Conservation (phyloP, 2,329 filamentous ascomycete genomes). For the Rhynchosporium graminicola region DNA sequence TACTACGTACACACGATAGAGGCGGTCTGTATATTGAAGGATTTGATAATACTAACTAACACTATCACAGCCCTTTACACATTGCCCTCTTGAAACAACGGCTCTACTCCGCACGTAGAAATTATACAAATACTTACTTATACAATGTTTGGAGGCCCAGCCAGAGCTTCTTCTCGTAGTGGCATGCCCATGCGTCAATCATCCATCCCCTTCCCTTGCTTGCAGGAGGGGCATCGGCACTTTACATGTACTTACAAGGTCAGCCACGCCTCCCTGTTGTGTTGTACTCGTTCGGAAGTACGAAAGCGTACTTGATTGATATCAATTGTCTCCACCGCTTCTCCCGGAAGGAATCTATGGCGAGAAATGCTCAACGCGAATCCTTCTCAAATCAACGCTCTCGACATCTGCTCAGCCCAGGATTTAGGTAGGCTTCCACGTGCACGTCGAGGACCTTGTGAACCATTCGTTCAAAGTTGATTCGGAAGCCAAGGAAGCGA, state of each 20-base stretch:
- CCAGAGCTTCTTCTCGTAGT: constrained; percentile 14
- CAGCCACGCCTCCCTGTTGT: background rate
- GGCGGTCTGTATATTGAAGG: background rate
- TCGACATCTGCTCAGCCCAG: background rate
- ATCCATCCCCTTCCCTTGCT: constrained; percentile 1
- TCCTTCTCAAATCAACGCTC: background rate
- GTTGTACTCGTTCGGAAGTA: too few species aligned
- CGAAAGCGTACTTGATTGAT: too few species aligned
- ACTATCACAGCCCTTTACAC: too few species aligned
- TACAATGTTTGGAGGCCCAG: background rate
- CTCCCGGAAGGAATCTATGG: background rate
- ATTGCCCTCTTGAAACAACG: too few species aligned
- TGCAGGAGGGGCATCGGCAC: constrained; percentile 13
- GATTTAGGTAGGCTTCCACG: constrained; percentile 7
- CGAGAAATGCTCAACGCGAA: too few species aligned
- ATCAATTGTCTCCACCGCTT: background rate
- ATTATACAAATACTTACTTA: too few species aligned
- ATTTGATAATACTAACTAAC: too few species aligned
- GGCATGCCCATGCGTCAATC: constrained; percentile 23
- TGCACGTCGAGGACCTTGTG: background rate
- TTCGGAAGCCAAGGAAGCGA: background rate
- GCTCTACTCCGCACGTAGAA: too few species aligned
- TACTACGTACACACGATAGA: too few species aligned
- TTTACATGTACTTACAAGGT: too few species aligned
- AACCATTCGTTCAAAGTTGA: background rate